phyloP scores from a whole-genome alignment of 202 grass and related monocot species.

The Setaria italica region DNA sequence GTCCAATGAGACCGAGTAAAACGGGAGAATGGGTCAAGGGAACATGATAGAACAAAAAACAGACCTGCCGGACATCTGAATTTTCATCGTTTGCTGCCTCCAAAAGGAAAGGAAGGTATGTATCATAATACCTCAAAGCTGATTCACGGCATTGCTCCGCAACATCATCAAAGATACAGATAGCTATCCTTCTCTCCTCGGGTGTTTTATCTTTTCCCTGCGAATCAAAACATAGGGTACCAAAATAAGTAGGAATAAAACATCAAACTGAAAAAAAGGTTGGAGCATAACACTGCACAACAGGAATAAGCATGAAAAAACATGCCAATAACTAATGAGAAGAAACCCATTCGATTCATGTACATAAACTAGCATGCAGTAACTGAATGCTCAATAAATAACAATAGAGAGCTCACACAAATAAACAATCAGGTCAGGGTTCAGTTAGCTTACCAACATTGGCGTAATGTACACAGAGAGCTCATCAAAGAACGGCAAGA shows the following conservation, averaged over 20 bases:
- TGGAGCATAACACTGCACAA: neutral
- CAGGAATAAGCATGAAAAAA: slow-evolving; percentile 20
- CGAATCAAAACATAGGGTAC: slow-evolving; percentile 22
- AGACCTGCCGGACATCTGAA: slow-evolving; percentile 91
- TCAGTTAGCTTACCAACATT: slow-evolving; percentile 80
- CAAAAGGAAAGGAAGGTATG: slow-evolving; percentile 91
- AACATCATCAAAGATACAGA: slow-evolving; percentile 98
- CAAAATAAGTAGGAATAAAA: neutral
- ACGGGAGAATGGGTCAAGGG: slow-evolving; percentile 15
- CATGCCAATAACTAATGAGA: neutral
- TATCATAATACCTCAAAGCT: slow-evolving; percentile 96
- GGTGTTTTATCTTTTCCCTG: slow-evolving; percentile 97
- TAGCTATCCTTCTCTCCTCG: slow-evolving; percentile 99
- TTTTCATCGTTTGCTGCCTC: slow-evolving; percentile 97
- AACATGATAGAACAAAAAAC: slow-evolving; percentile 44
- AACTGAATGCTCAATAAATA: neutral
- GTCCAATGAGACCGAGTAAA: slow-evolving; percentile 4
- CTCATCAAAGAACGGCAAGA: slow-evolving; percentile 97
- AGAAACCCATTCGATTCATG: neutral
- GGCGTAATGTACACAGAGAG: slow-evolving; percentile 95
- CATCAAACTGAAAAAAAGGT: neutral
- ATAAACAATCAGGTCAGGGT: neutral
- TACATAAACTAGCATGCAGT: neutral
- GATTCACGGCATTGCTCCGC: slow-evolving; percentile 93
- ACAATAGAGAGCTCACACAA: neutral